Percentiles rank a stretch among this genome's conserved stretches.
Conservation (phyloP, 148 eudicot genomes). For the Persicaria maculosa region DNA sequence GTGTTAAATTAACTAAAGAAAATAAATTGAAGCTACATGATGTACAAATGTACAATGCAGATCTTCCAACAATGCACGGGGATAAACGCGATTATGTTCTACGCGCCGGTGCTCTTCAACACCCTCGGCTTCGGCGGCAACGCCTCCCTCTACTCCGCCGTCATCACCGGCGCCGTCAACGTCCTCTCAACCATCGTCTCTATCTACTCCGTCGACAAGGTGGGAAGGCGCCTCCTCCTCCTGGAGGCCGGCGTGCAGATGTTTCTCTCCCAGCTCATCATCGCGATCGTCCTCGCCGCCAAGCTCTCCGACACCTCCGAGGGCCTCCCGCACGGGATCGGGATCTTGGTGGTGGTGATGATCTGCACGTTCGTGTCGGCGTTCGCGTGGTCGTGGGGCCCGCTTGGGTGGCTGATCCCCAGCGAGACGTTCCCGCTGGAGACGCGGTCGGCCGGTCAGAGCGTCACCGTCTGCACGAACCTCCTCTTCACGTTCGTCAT, state of each 20-base stretch:
- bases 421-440: slow-evolving; percentile 89
- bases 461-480: slow-evolving; percentile 78
- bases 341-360: slow-evolving; percentile 60
- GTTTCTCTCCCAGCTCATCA: slow-evolving; percentile 65
- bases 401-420: slow-evolving; percentile 90
- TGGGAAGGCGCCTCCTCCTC: slow-evolving; percentile 66
- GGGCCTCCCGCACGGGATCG: slow-evolving; percentile 36
- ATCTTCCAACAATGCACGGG: slow-evolving; percentile 92
- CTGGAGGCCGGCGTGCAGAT: slow-evolving; percentile 86
- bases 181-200: slow-evolving; percentile 76
- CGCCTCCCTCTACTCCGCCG: slow-evolving; percentile 82
- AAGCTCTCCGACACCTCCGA: slow-evolving; percentile 50
- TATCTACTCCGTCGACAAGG: slow-evolving; percentile 74
- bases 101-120: slow-evolving; percentile 74
- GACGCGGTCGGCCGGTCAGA: slow-evolving; percentile 89
- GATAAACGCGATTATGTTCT: slow-evolving; percentile 94
- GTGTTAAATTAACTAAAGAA: too few species aligned
- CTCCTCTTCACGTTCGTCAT: slow-evolving; percentile 75
- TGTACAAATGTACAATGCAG: slow-evolving; percentile 19
- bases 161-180: slow-evolving; percentile 81
- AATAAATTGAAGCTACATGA: too few species aligned
- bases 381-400: slow-evolving; percentile 98
- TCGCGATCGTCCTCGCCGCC: slow-evolving; percentile 62
- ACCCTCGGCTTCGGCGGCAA: slow-evolving; percentile 70
- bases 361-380: slow-evolving; percentile 74